phyloP scores from a whole-genome alignment of 176 grass and related monocot genomes.

The Chloris gayana region DNA sequence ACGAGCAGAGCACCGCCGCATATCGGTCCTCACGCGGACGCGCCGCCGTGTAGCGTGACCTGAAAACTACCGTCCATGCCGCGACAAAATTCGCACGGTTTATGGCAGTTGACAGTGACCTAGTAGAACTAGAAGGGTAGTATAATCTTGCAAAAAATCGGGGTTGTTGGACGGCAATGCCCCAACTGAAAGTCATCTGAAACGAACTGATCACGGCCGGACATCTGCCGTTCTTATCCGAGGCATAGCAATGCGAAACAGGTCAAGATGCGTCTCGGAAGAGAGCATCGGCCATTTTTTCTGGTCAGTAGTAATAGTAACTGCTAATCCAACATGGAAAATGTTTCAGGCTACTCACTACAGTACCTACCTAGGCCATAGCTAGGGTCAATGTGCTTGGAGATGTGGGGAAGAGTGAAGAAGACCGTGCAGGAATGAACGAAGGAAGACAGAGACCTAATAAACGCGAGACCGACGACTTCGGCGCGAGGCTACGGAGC shows the following conservation, averaged over 20 bases:
- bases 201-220: not conserved
- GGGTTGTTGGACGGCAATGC: conserved; percentile 20
- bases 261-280: conserved; percentile 22
- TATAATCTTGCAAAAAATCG: not conserved
- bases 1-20: conserved; percentile 23
- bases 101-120: not conserved
- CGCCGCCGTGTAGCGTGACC: conserved; percentile 5
- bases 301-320: too few species aligned
- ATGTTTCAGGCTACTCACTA: not conserved
- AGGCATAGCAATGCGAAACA: not conserved
- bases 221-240: not conserved
- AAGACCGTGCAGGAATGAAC: not conserved
- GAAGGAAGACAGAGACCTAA: too few species aligned
- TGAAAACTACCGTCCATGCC: not conserved
- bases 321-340: not conserved
- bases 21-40: not conserved
- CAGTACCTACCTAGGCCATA: not conserved
- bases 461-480: not conserved
- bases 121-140: not conserved
- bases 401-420: not conserved
- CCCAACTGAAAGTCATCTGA: not conserved
- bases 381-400: not conserved
- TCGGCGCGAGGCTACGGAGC: not conserved
- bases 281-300: not conserved
- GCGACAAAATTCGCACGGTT: not conserved